phyloP scores from a whole-genome alignment of 768 basidiomycete genomes.

The Leucosporidium scottii region DNA sequence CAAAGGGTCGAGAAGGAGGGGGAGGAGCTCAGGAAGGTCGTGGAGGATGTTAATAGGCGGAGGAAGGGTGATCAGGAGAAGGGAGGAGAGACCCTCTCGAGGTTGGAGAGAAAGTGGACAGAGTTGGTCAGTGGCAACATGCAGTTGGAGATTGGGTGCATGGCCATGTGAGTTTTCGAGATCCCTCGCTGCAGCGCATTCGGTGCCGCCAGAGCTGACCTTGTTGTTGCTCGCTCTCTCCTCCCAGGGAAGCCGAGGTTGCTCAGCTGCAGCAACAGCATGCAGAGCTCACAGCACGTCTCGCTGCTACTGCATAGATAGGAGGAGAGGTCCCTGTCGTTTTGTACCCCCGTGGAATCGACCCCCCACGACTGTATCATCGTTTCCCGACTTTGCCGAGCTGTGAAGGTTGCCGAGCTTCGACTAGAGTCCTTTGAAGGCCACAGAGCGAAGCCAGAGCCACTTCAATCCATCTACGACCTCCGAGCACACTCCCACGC shows the following conservation, averaged over 20 bases:
- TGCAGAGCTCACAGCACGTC: slow-evolving; percentile 17
- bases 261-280: slow-evolving; percentile 21
- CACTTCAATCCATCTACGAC: too few species aligned
- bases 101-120: slow-evolving; percentile 30
- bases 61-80: slow-evolving; percentile 30
- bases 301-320: not conserved
- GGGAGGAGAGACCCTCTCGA: slow-evolving; percentile 21
- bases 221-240: not conserved
- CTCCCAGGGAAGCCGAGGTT: slow-evolving; percentile 28
- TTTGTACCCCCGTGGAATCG: too few species aligned
- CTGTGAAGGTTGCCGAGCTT: too few species aligned
- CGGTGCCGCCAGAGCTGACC: not conserved
- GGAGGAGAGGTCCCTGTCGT: too few species aligned
- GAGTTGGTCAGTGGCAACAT: slow-evolving; percentile 23
- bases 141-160: slow-evolving; percentile 32
- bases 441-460: too few species aligned
- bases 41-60: slow-evolving; percentile 31
- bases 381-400: too few species aligned
- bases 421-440: too few species aligned
- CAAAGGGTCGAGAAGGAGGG: slow-evolving; percentile 24
- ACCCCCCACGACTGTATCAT: too few species aligned
- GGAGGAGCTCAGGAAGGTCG: slow-evolving; percentile 12
- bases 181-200: too few species aligned
- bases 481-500: too few species aligned
- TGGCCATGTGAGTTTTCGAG: slow-evolving; percentile 21